phyloP scores from a whole-genome alignment of 2,329 filamentous ascomycete genomes.

The Paecilomyces fulvus region DNA sequence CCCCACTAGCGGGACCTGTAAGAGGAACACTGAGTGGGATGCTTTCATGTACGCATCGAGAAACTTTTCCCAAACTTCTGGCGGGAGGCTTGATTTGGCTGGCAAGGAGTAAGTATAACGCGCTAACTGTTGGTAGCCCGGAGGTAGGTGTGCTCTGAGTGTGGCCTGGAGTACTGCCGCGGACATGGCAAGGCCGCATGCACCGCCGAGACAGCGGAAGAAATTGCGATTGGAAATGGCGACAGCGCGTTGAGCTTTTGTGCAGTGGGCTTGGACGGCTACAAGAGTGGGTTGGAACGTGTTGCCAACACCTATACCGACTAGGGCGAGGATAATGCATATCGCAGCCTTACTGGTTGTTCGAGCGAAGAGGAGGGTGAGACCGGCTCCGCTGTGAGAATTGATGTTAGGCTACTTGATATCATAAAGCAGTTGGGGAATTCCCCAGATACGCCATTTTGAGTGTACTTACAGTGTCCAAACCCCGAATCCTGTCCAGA shows the following conservation, averaged over 20 bases:
- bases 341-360: conserved; percentile 42
- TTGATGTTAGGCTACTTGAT: background rate
- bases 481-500: conserved; percentile 40
- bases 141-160: conserved; percentile 31
- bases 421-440: background rate
- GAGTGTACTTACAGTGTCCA: conserved; percentile 37
- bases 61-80: conserved; percentile 33
- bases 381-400: conserved; percentile 37
- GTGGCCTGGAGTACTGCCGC: conserved; percentile 42
- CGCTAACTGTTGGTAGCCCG: conserved; percentile 28
- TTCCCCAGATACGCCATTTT: no score
- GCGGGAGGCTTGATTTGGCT: conserved; percentile 16
- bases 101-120: conserved; percentile 33
- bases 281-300: conserved; percentile 48
- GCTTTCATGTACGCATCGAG: conserved; percentile 46
- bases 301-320: conserved; percentile 47
- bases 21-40: conserved; percentile 48
- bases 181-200: conserved; percentile 50
- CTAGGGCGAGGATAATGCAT: conserved; percentile 42
- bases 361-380: conserved; percentile 44
- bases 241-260: conserved; percentile 51
- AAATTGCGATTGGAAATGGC: conserved; percentile 57
- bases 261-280: conserved; percentile 50
- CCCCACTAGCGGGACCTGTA: conserved; percentile 48
- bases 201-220: conserved; percentile 51